Evolutionary conservation across 2,329 filamentous ascomycete species (phyloP).

Genomic region (Pyrenochaeta sp.): DNA sequence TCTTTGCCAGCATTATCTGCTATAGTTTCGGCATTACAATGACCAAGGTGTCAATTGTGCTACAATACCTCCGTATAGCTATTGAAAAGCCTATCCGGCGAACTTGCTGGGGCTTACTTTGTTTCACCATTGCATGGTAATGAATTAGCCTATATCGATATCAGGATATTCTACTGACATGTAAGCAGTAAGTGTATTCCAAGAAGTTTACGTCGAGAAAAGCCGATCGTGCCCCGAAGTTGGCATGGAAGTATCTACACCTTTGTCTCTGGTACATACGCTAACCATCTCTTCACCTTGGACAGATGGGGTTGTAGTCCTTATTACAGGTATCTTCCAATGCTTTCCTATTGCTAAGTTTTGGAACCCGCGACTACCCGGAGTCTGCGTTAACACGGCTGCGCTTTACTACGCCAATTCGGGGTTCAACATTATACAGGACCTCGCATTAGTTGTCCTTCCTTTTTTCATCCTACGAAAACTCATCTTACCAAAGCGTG

Average conservation of each 20-base stretch:
- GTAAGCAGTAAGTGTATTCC: too few relatives aligned
- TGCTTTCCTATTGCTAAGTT: conserved; percentile 27
- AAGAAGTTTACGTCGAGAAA: too few relatives aligned
- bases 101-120: conserved; percentile 12
- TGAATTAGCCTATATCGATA: too few relatives aligned
- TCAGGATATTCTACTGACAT: too few relatives aligned
- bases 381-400: conserved; percentile 20
- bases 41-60: conserved; percentile 21
- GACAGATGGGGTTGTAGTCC: conserved; percentile 11
- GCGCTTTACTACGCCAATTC: conserved; percentile 27
- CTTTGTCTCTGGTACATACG: too few relatives aligned
- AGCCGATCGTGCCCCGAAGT: too few relatives aligned
- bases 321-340: conserved; percentile 17
- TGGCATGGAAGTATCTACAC: too few relatives aligned
- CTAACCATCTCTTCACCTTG: too few relatives aligned
- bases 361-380: conserved; percentile 24
- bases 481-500: conserved; percentile 28
- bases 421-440: conserved; percentile 22
- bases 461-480: conserved; percentile 29
- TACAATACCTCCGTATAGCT: conserved; percentile 26
- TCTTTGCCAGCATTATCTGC: conserved; percentile 25
- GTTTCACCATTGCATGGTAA: conserved; percentile 5
- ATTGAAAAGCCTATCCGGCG: conserved; percentile 12
- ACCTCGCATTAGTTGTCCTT: conserved; percentile 21
- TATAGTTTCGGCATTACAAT: conserved; percentile 24